These are phyloP conservation scores for Sugiyamaella valdiviana DNA, from an alignment of 805 yeast genomes.

Conservation along the genomic window DNA sequence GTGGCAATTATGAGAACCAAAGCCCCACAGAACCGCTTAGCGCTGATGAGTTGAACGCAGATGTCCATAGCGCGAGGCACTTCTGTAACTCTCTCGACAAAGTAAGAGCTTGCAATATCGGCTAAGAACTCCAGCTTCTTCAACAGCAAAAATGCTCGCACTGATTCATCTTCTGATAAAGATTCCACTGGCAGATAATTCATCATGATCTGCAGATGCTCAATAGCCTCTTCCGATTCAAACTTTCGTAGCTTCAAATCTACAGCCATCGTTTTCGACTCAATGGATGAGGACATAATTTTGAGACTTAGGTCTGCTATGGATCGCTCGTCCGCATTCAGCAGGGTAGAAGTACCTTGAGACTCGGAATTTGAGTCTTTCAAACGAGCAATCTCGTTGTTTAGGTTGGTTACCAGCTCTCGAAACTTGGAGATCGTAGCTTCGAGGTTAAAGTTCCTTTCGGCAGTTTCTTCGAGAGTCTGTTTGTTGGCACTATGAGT, in stretches of 20 bases:
- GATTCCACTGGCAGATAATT: conserved; percentile 21
- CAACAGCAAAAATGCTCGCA: conserved; percentile 3
- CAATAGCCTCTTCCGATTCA: conserved; percentile 23
- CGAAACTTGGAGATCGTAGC: conserved; percentile 22
- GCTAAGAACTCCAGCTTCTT: neutral
- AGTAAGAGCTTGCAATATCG: neutral
- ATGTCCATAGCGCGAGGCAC: neutral
- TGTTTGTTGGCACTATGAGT: conserved; percentile 14
- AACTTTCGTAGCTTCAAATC: conserved; percentile 24
- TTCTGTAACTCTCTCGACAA: neutral
- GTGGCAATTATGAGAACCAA: neutral
- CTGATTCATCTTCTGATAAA: conserved; percentile 11
- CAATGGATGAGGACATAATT: conserved; percentile 17
- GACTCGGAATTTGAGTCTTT: too few species aligned
- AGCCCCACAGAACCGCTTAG: neutral
- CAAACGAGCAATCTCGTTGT: conserved; percentile 22
- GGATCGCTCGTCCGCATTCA: conserved; percentile 13
- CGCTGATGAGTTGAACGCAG: neutral
- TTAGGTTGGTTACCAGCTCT: conserved; percentile 26
- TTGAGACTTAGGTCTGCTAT: conserved; percentile 22
- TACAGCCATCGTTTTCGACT: conserved; percentile 15
- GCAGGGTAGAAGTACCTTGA: too few species aligned
- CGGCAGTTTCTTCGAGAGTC: conserved; percentile 24
- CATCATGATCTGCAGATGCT: conserved; percentile 24
- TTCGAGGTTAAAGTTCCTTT: conserved; percentile 35